Base-by-base conservation (phyloP, 176 grass and related monocot genomes). In the Avena sativa region DNA sequence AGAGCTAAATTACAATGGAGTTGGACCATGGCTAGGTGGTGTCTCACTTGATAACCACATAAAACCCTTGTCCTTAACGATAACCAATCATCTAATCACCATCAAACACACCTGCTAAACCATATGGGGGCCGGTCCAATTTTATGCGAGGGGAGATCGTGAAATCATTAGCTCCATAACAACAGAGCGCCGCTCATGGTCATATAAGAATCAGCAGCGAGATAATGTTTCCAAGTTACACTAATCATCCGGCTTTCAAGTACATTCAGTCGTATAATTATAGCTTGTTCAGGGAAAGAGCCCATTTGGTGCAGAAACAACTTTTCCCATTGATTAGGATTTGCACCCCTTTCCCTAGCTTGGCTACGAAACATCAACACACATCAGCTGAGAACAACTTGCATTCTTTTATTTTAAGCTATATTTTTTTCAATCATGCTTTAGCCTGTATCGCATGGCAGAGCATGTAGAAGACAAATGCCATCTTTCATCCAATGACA, bases 101-200 rank as follows among this genome's bases (percentile, higher is more conserved):
- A 85, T 62, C 89, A 55, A 85, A 85, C 86, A 85, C 86, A 71
- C 86, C 52, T 85, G 68, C 89, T 51, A n/a, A 59, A 84, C 76
- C 36, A 32, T 69, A 91, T 84, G 81, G 89, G 76, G 89, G 81
- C 23, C 23, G 23, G 23, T 87, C 89, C 85, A 43, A 15, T 25
- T 46, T 74, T 87, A 75, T 79, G 80, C 23, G 12, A 76, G 25
- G 70, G 16, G n/a, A 53, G 84, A 81, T 59, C 14, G 30, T 13
- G 60, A 53, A 91, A 91, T 91, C 76, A 85, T 91, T 91, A 58
- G 47, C 50, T 67, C 58, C 30, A 15, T 74, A 72, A 80, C 38
- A 88, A 85, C 85, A 87, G 4, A 69, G 85, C 89, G 76, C 89
- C 89, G 89, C 52, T 59, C 10, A 55, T 30, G 60, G 34, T 17